Percentiles rank a stretch among this genome's conserved stretches.
phyloP scores from a whole-genome alignment of 208 protist genomes.

The Angomonas deanei region DNA sequence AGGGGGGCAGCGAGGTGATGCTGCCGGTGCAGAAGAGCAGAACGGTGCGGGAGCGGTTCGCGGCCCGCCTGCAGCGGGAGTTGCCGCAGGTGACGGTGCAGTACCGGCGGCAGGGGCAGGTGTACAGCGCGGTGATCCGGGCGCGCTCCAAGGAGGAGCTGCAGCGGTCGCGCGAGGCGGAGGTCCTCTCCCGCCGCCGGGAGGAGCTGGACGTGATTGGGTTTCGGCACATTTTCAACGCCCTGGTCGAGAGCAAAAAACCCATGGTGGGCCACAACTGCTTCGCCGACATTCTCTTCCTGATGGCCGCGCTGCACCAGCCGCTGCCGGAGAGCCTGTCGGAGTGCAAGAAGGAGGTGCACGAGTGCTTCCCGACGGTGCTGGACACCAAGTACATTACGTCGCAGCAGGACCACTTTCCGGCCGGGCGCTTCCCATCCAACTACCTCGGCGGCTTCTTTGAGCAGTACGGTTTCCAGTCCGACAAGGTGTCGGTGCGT shows the following conservation, averaged over 20 bases:
- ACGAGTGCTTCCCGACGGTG: conserved; percentile 48
- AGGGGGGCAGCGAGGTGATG: conserved; percentile 29
- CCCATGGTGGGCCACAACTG: conserved; percentile 80
- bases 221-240: conserved; percentile 60
- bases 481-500: conserved; percentile 27
- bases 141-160: conserved; percentile 32
- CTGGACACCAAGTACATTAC: conserved; percentile 67
- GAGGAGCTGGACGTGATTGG: conserved; percentile 47
- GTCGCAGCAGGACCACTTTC: conserved; percentile 28
- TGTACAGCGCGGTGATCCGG: conserved; percentile 23
- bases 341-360: conserved; percentile 37
- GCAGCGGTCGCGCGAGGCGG: conserved; percentile 11
- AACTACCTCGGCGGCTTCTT: conserved; percentile 44
- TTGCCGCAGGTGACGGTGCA: conserved; percentile 28
- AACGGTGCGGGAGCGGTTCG: conserved; percentile 35
- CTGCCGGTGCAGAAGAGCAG: conserved; percentile 31
- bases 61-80: conserved; percentile 12
- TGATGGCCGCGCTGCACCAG: conserved; percentile 37
- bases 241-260: conserved; percentile 50
- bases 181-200: conserved; percentile 16
- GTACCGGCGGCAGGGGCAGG: conserved; percentile 29
- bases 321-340: conserved; percentile 33
- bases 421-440: conserved; percentile 24
- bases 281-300: conserved; percentile 73
- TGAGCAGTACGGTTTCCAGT: conserved; percentile 41